Percentiles rank a stretch among this genome's conserved stretches.
Evolutionary conservation across 129 eudicot genomes (phyloP).

Genomic region (Artemisia annua): DNA sequence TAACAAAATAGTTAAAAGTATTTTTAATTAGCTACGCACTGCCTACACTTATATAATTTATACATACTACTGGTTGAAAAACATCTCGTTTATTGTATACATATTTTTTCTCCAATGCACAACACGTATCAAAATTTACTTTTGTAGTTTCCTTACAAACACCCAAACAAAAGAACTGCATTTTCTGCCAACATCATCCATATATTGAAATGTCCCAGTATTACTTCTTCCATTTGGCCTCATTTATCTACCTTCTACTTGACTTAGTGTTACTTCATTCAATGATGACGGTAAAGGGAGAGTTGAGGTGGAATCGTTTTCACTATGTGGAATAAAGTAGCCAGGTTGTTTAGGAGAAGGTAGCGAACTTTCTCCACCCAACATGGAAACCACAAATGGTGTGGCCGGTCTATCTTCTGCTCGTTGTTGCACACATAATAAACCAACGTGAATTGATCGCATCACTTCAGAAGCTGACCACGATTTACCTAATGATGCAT

Average conservation of each 20-base stretch:
- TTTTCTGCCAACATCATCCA: too few relatives aligned
- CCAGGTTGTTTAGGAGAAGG: conserved; percentile 40
- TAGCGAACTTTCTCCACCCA: conserved; percentile 32
- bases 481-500: conserved; percentile 6
- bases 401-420: conserved; percentile 47
- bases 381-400: conserved; percentile 36
- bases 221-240: background rate
- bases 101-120: too few relatives aligned
- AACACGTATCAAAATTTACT: too few relatives aligned
- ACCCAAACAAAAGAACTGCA: too few relatives aligned
- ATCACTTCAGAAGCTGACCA: conserved; percentile 21
- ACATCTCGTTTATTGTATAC: too few relatives aligned
- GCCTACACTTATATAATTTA: too few relatives aligned
- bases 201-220: background rate
- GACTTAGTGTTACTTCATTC: conserved; percentile 6
- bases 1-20: too few relatives aligned
- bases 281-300: background rate
- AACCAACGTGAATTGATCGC: conserved; percentile 34
- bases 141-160: too few relatives aligned
- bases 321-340: conserved; percentile 20
- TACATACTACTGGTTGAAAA: too few relatives aligned
- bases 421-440: conserved; percentile 46
- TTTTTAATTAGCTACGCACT: too few relatives aligned
- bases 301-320: background rate
- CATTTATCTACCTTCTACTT: conserved; percentile 19